Evolutionary conservation across 2,329 filamentous ascomycete genomes (phyloP).

Genomic region (Pseudocercospora eumusae): DNA sequence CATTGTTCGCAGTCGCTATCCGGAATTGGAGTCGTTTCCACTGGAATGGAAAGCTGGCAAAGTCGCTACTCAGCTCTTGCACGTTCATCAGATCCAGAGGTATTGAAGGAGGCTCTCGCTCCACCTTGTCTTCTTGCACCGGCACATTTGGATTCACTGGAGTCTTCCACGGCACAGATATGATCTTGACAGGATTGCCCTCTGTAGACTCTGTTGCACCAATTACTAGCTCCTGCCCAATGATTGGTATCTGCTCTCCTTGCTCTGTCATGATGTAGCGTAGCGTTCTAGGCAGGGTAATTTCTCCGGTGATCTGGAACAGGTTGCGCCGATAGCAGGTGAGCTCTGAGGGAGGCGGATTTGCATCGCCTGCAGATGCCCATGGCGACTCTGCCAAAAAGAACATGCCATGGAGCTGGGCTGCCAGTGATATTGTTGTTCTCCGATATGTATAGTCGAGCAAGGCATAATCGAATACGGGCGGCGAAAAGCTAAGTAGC

Average conservation of each 20-base stretch:
- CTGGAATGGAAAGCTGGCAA: constrained; percentile 85
- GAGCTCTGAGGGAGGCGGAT: constrained; percentile 71
- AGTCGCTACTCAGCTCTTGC: constrained; percentile 75
- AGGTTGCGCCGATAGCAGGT: constrained; percentile 95
- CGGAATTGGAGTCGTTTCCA: constrained; percentile 94
- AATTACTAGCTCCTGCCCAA: constrained; percentile 80
- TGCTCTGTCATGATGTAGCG: constrained; percentile 80
- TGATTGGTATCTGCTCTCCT: constrained; percentile 79
- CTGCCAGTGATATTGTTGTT: constrained; percentile 66
- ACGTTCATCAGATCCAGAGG: constrained; percentile 68
- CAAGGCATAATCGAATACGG: constrained; percentile 57
- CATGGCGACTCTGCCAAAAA: constrained; percentile 79
- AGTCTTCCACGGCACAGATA: constrained; percentile 97
- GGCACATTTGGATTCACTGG: constrained; percentile 69
- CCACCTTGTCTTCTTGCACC: constrained; percentile 64
- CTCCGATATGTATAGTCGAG: constrained; percentile 66
- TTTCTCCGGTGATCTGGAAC: constrained; percentile 90
- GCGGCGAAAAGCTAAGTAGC: constrained; percentile 54
- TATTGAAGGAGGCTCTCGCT: constrained; percentile 84
- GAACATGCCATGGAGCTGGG: constrained; percentile 86
- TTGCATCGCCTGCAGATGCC: constrained; percentile 58
- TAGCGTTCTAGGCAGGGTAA: constrained; percentile 75
- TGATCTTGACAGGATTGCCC: constrained; percentile 86
- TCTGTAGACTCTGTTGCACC: constrained; percentile 95
- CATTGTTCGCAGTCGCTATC: constrained; percentile 95